These are phyloP conservation scores for Acacia confusa DNA, from an alignment of 306 rosid genomes.

Conservation along the genomic window DNA sequence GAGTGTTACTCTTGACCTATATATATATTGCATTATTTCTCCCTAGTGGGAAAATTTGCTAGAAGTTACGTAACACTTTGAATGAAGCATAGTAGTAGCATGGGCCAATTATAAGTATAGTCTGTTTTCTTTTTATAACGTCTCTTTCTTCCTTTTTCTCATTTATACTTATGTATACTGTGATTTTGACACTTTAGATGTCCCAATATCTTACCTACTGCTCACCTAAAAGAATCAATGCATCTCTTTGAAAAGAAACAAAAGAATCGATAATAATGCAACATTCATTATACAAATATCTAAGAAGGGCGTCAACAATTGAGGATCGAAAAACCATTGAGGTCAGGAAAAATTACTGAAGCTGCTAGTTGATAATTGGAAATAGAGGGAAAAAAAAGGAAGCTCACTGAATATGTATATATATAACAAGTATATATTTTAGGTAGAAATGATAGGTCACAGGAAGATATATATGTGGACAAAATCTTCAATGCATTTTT, in stretches of 20 bases:
- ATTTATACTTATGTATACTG: neutral
- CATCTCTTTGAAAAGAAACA: neutral
- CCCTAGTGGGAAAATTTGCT: neutral
- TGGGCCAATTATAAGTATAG: neutral
- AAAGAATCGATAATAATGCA: neutral
- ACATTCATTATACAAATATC: neutral
- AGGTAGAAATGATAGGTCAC: neutral
- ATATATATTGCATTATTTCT: neutral
- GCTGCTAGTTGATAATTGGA: neutral
- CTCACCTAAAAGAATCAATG: neutral
- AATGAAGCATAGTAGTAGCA: neutral
- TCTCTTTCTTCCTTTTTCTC: neutral
- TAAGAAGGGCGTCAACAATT: neutral
- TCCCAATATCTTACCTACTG: neutral
- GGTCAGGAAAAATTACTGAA: neutral
- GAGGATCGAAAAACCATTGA: neutral
- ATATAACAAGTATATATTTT: neutral
- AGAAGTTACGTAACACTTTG: neutral
- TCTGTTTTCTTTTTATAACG: neutral
- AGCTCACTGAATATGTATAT: neutral
- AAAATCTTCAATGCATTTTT: neutral
- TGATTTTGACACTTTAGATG: slow-evolving; percentile 6
- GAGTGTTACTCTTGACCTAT: slow-evolving; percentile 79
- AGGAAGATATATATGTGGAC: neutral
- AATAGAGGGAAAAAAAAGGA: neutral